A percentile compares a stretch with the other conserved stretches of the same genome.
Evolutionary conservation across 2,329 filamentous ascomycete genomes (phyloP).

Genomic region (Pseudogymnoascus sp.): DNA sequence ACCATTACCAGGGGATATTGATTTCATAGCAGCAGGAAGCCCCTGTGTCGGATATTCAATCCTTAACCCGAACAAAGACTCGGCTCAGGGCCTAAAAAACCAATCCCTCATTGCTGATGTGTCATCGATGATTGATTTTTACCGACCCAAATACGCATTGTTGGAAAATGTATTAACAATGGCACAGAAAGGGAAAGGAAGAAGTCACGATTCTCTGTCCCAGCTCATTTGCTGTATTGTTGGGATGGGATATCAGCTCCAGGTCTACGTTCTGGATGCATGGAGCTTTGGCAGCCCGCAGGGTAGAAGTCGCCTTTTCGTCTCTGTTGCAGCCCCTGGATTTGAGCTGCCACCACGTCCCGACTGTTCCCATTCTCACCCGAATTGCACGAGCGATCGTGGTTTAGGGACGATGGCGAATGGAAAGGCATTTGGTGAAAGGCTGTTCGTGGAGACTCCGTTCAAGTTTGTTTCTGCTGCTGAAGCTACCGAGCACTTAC

Average conservation of each 20-base stretch:
- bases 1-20: conserved; percentile 52
- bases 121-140: conserved; percentile 64
- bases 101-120: conserved; percentile 72
- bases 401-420: conserved; percentile 52
- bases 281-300: conserved; percentile 62
- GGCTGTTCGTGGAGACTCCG: conserved; percentile 43
- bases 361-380: conserved; percentile 53
- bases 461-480: conserved; percentile 48
- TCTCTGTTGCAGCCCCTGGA: conserved; percentile 62
- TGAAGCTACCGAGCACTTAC: conserved; percentile 52
- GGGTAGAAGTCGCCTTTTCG: conserved; percentile 57
- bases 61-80: conserved; percentile 48
- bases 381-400: conserved; percentile 26
- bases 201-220: conserved; percentile 57
- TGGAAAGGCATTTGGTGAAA: conserved; percentile 48
- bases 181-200: conserved; percentile 35
- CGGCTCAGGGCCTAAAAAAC: conserved; percentile 50
- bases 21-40: conserved; percentile 63
- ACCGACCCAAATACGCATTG: conserved; percentile 63
- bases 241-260: conserved; percentile 67
- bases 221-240: conserved; percentile 67
- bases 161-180: conserved; percentile 71
- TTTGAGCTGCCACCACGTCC: conserved; percentile 47
- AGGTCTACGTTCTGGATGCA: conserved; percentile 59
- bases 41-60: conserved; percentile 70